Percentiles rank a stretch among this genome's conserved stretches.
These are phyloP conservation scores for Trichoderma endophyticum DNA, from an alignment of 2,329 filamentous ascomycete species.

Conservation along the genomic window DNA sequence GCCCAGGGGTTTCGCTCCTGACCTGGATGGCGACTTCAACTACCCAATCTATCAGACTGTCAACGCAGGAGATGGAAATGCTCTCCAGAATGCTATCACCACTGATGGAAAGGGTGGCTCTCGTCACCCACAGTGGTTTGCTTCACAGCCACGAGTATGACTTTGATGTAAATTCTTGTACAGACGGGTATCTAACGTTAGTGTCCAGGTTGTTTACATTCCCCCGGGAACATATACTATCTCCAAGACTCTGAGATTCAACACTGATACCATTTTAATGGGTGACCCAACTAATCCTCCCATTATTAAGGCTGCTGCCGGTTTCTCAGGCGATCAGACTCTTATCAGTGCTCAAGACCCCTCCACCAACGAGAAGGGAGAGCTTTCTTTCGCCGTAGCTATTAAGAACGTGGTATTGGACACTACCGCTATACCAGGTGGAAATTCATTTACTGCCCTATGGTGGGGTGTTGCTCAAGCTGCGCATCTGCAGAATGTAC, in stretches of 20 bases:
- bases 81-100: constrained; percentile 40
- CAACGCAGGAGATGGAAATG: constrained; percentile 34
- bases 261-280: constrained; percentile 45
- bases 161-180: background rate
- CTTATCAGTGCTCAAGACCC: constrained; percentile 39
- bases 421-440: constrained; percentile 37
- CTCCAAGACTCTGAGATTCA: constrained; percentile 38
- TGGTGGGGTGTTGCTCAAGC: constrained; percentile 46
- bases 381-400: constrained; percentile 42
- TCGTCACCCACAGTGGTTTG: constrained; percentile 39
- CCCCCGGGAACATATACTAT: constrained; percentile 42
- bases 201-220: constrained; percentile 38
- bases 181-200: background rate
- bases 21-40: constrained; percentile 36
- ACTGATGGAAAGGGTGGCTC: constrained; percentile 31
- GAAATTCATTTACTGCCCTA: constrained; percentile 37
- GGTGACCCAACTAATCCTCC: constrained; percentile 45
- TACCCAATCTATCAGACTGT: constrained; percentile 41
- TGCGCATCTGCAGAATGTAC: constrained; percentile 42
- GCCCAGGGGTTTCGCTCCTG: constrained; percentile 39
- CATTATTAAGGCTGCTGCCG: constrained; percentile 38
- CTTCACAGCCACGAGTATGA: constrained; percentile 40
- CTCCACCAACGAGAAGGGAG: constrained; percentile 31
- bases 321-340: constrained; percentile 32
- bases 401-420: constrained; percentile 45